Evolutionary conservation across 2,329 filamentous ascomycete species (phyloP).

Genomic region (Aspergillus flavus): DNA sequence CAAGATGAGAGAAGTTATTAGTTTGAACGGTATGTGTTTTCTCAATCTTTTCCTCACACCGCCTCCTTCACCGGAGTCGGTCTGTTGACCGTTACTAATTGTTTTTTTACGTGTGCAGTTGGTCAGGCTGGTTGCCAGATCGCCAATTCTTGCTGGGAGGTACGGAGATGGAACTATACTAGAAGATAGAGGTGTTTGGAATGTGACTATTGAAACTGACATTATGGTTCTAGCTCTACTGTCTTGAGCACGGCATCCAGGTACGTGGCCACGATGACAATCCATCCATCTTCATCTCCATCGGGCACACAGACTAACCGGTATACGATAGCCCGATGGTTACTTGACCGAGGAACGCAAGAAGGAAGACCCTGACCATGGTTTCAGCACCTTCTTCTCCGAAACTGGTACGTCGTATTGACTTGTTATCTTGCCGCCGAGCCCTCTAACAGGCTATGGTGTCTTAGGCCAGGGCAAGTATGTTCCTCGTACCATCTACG

Average conservation of each 20-base stretch:
- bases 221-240: conserved; percentile 77
- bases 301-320: background rate
- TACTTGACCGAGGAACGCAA: conserved; percentile 99
- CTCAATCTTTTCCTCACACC: conserved; percentile 10
- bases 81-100: conserved; percentile 26
- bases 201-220: conserved; percentile 32
- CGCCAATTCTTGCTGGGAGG: conserved; percentile 99
- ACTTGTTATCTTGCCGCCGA: background rate
- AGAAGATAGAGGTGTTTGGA: conserved; percentile 8
- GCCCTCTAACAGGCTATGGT: conserved; percentile 18
- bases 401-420: conserved; percentile 77
- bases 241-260: conserved; percentile 99
- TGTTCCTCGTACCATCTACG: conserved; percentile 98
- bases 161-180: conserved; percentile 45
- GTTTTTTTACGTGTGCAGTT: conserved; percentile 61
- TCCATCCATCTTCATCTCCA: conserved; percentile 1
- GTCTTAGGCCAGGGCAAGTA: conserved; percentile 93
- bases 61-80: background rate
- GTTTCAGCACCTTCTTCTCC: conserved; percentile 99
- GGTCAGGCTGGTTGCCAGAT: conserved; percentile 99
- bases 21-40: conserved; percentile 82
- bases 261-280: conserved; percentile 56
- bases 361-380: conserved; percentile 86
- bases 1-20: conserved; percentile 99
- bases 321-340: conserved; percentile 77